Conservation (phyloP, 331 rosid species). For the Acacia pycnantha region DNA sequence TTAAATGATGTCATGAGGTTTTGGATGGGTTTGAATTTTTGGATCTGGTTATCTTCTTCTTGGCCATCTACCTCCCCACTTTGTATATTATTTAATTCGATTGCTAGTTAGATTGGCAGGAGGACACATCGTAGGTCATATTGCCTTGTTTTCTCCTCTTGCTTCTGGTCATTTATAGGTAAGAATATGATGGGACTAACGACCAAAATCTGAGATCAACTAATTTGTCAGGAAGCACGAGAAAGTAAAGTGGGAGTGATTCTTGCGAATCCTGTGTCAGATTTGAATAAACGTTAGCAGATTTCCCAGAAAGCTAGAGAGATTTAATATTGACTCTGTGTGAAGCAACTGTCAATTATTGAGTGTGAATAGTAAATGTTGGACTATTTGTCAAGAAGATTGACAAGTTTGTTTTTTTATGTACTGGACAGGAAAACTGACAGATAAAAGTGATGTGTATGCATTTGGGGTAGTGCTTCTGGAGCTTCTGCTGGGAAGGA, state of each 20-base stretch:
- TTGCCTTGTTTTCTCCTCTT: slow-evolving; percentile 26
- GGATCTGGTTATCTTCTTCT: slow-evolving; percentile 25
- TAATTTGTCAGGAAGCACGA: slow-evolving; percentile 3
- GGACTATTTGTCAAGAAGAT: background rate
- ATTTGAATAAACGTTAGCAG: background rate
- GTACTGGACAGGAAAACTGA: slow-evolving; percentile 70
- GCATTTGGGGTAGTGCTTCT: slow-evolving; percentile 87
- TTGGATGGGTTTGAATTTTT: slow-evolving; percentile 34
- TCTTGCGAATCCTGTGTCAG: background rate
- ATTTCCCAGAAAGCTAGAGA: background rate
- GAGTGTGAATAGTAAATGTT: background rate
- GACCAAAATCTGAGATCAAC: background rate
- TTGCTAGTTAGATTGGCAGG: slow-evolving; percentile 25
- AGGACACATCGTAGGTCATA: slow-evolving; percentile 12
- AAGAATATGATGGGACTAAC: background rate
- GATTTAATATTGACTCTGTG: background rate
- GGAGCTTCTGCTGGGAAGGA: slow-evolving; percentile 82
- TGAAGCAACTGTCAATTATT: background rate
- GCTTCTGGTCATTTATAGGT: slow-evolving; percentile 31
- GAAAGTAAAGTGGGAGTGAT: background rate
- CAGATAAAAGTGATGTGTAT: slow-evolving; percentile 91
- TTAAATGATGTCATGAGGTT: slow-evolving; percentile 27
- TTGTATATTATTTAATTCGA: slow-evolving; percentile 32
- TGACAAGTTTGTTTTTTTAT: background rate
- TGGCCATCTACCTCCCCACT: slow-evolving; percentile 23